phyloP scores from a whole-genome alignment of 176 grass and related monocot genomes.

The Raddia guianensis region DNA sequence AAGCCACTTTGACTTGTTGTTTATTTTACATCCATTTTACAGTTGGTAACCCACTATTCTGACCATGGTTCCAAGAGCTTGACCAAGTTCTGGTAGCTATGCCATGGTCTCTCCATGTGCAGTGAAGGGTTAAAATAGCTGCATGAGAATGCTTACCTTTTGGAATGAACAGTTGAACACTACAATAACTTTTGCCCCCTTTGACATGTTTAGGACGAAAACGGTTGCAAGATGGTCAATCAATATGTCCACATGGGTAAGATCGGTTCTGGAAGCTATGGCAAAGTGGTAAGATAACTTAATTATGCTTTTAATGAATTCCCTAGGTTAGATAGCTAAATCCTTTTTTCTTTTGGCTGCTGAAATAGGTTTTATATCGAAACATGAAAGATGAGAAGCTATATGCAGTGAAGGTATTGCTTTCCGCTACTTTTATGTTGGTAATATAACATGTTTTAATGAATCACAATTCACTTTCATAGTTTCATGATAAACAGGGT shows the following conservation, averaged over 20 bases:
- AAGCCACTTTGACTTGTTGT: too few relatives aligned
- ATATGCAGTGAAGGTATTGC: conserved; percentile 81
- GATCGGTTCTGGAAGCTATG: conserved; percentile 89
- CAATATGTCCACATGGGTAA: conserved; percentile 75
- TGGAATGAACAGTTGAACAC: neutral
- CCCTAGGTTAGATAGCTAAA: conserved; percentile 13
- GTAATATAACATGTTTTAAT: conserved; percentile 10
- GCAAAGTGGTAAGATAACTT: conserved; percentile 80
- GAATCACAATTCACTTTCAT: neutral
- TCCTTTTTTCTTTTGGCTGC: neutral
- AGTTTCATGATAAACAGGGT: neutral
- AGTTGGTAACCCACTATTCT: conserved; percentile 1
- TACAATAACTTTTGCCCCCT: neutral
- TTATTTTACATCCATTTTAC: neutral
- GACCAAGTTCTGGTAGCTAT: conserved; percentile 17
- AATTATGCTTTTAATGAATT: conserved; percentile 24
- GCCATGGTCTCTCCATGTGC: neutral
- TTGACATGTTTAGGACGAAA: conserved; percentile 63
- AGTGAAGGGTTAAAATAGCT: conserved; percentile 1
- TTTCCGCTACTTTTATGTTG: conserved; percentile 16
- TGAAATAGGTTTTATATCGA: conserved; percentile 70
- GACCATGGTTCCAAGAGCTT: neutral
- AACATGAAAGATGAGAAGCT: conserved; percentile 69
- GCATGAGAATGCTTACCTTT: conserved; percentile 8
- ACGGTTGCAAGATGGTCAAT: conserved; percentile 83